A percentile compares a stretch with the other conserved stretches of the same genome.
phyloP scores from a whole-genome alignment of 1,284 basidiomycete species.

The Boletus smithii region DNA sequence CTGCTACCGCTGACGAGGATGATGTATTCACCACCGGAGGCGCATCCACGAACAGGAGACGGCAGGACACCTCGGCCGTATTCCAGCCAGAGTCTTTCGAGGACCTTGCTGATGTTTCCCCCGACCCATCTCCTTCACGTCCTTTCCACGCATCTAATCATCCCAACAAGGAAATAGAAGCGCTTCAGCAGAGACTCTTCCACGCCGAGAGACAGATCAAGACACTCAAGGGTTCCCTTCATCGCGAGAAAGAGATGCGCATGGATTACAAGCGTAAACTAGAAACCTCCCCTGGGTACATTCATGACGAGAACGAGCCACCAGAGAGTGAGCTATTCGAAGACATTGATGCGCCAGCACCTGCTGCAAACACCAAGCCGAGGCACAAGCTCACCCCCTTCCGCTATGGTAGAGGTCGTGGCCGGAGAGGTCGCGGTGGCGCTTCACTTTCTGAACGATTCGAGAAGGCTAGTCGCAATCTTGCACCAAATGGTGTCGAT shows the following conservation, averaged over 20 bases:
- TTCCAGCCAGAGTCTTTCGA: slow-evolving; percentile 55
- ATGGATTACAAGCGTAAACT: slow-evolving; percentile 60
- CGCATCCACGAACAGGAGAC: slow-evolving; percentile 61
- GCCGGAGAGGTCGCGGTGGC: slow-evolving; percentile 47
- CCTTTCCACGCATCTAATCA: slow-evolving; percentile 66
- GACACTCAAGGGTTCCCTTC: slow-evolving; percentile 73
- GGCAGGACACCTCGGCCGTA: slow-evolving; percentile 51
- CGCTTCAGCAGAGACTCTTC: slow-evolving; percentile 71
- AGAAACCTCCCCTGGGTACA: slow-evolving; percentile 37
- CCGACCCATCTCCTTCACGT: slow-evolving; percentile 60
- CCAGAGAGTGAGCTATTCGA: slow-evolving; percentile 44
- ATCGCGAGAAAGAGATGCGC: slow-evolving; percentile 75
- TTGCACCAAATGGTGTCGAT: slow-evolving; percentile 49
- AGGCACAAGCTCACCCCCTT: slow-evolving; percentile 37
- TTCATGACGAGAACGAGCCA: slow-evolving; percentile 42
- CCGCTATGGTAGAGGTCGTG: slow-evolving; percentile 35
- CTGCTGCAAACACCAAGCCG: slow-evolving; percentile 32
- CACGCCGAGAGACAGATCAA: slow-evolving; percentile 81
- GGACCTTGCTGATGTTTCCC: slow-evolving; percentile 60
- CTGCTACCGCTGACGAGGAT: slow-evolving; percentile 54
- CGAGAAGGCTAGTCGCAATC: slow-evolving; percentile 52
- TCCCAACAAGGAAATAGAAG: slow-evolving; percentile 75
- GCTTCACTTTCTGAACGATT: slow-evolving; percentile 62
- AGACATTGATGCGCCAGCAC: slow-evolving; percentile 37
- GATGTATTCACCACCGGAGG: slow-evolving; percentile 65